Evolutionary conservation across 2,329 filamentous ascomycete species (phyloP).

Genomic region (Nemania diffusa): DNA sequence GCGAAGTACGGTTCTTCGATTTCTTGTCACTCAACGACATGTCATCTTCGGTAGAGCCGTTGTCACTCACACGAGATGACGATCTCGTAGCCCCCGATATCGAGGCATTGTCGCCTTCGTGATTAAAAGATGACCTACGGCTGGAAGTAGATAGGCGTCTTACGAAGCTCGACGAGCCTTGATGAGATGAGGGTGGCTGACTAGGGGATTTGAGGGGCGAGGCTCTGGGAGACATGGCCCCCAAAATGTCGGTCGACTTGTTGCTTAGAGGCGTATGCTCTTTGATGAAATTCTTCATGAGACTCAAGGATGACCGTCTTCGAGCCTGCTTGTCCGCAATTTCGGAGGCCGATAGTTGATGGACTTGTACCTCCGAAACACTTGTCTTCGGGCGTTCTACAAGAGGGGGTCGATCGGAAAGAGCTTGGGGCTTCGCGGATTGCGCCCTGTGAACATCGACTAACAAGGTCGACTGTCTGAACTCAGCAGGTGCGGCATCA

Average conservation of each 20-base stretch:
- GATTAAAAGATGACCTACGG: slow-evolving; percentile 63
- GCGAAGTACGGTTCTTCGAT: slow-evolving; percentile 61
- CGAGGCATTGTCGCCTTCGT: slow-evolving; percentile 52
- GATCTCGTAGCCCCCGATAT: slow-evolving; percentile 52
- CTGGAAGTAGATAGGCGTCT: slow-evolving; percentile 74
- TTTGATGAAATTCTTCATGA: slow-evolving; percentile 71
- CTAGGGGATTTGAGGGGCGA: slow-evolving; percentile 56
- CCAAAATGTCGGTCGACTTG: slow-evolving; percentile 59
- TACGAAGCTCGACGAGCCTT: slow-evolving; percentile 59
- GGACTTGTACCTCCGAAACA: slow-evolving; percentile 59
- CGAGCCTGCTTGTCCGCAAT: slow-evolving; percentile 52
- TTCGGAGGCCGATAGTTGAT: slow-evolving; percentile 48
- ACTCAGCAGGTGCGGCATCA: slow-evolving; percentile 61
- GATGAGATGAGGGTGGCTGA: slow-evolving; percentile 60
- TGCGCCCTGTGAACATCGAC: slow-evolving; percentile 65
- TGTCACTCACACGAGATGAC: slow-evolving; percentile 55
- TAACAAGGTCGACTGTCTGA: slow-evolving; percentile 68
- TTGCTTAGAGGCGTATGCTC: slow-evolving; percentile 61
- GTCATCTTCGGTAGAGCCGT: slow-evolving; percentile 60
- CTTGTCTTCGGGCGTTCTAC: slow-evolving; percentile 55
- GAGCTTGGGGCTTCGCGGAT: slow-evolving; percentile 45
- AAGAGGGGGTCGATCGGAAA: slow-evolving; percentile 43
- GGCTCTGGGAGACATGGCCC: slow-evolving; percentile 44
- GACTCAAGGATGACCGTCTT: slow-evolving; percentile 67
- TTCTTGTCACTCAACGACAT: slow-evolving; percentile 59